Evolutionary conservation across 2,329 filamentous ascomycete species (phyloP), one percentile per base, ranked within the genome.

Genomic region (Cytospora leucostoma): DNA sequence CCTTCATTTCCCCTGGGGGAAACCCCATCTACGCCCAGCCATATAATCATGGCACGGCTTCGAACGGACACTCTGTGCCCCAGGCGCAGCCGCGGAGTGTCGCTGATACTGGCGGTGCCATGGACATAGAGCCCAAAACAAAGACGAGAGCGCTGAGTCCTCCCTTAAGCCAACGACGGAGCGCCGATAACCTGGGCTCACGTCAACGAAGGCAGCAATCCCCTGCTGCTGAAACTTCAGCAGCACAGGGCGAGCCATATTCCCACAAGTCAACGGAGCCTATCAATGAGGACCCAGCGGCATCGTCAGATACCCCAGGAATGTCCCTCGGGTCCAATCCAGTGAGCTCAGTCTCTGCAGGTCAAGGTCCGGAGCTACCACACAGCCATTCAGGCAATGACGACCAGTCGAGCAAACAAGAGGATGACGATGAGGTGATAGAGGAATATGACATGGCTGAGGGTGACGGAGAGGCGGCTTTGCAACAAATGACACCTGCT

Each of bases 81-180:
- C 75, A 78, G 67, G 73, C 75, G 59, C 75, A 77, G 69, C 75
- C 76, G 56, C 76, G 76, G 51, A 74, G 74, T 40, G 71, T 74
- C 64, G 74, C 72, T 63, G 72, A 71, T 55, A 71, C 74, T 40
- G 74, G 71, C 56, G 75, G 73, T 71, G 79, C 82, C 35, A 80
- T 92, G 54, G 86, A 86, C 35, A 79, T 92, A 68, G 90, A 90
- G 65, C 85, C 88, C 7, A 85, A 88, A 70, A 88, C 84, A 70
- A 74, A 68, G 38, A 66, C 68, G 50, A 68, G 67, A 61, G 59
- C 68, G 37, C 59, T 70, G 38, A 70, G 63, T 59, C 75, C 78
- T 4, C 72, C 76, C 12, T 68, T 77, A 40, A 71, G 67, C 63
- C 76, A 76, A 53, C 75, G 73, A 38, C 75, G 74, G 38, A 68